Evolutionary conservation across 1,139 yeast species (phyloP).

Genomic region (Blastobotrys persicus): DNA sequence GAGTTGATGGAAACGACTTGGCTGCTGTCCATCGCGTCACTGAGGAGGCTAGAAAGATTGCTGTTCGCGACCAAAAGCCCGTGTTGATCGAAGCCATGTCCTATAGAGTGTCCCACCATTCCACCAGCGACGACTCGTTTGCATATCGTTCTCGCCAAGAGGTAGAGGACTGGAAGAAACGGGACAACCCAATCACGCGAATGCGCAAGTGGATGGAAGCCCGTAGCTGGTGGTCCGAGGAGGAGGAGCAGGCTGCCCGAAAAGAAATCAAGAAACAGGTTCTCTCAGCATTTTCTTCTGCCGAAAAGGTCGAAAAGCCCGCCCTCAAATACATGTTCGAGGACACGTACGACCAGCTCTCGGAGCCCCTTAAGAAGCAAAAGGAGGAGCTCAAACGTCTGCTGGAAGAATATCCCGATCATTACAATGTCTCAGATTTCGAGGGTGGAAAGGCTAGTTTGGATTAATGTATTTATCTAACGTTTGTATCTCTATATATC

Average conservation of each 20-base stretch:
- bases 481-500: no score
- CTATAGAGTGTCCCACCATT: slow-evolving; percentile 40
- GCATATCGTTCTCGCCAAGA: slow-evolving; percentile 38
- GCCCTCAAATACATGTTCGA: slow-evolving; percentile 31
- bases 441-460: slow-evolving; percentile 28
- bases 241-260: slow-evolving; percentile 30
- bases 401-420: slow-evolving; percentile 34
- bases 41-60: slow-evolving; percentile 33
- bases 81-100: slow-evolving; percentile 40
- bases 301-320: slow-evolving; percentile 37
- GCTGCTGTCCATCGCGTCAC: slow-evolving; percentile 38
- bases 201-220: slow-evolving; percentile 38
- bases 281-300: slow-evolving; percentile 32
- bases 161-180: slow-evolving; percentile 40
- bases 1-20: slow-evolving; percentile 40
- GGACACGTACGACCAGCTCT: slow-evolving; percentile 30
- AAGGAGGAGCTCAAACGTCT: slow-evolving; percentile 33
- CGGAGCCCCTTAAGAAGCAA: slow-evolving; percentile 32
- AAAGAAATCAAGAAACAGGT: slow-evolving; percentile 30
- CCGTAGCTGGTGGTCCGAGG: slow-evolving; percentile 36
- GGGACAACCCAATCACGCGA: slow-evolving; percentile 38
- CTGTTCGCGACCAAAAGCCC: slow-evolving; percentile 34
- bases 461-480: slow-evolving; percentile 9
- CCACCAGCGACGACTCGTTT: slow-evolving; percentile 40
- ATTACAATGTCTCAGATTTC: slow-evolving; percentile 32